Base-by-base conservation (phyloP, 371 early-diverging fungal species). In the Enterocytospora artemiae region DNA sequence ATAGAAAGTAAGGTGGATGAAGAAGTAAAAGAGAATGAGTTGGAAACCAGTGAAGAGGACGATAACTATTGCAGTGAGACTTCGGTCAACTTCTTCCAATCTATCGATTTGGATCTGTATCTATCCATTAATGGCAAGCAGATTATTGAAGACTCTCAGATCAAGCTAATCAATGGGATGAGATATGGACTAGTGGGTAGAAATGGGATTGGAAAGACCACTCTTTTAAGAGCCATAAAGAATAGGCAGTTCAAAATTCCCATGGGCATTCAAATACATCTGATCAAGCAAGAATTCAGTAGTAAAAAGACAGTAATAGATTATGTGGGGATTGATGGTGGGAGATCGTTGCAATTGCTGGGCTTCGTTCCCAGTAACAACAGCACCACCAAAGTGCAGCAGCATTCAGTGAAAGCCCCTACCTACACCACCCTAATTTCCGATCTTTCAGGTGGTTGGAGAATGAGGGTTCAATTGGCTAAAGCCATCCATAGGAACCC, bases 381-480 rank as follows among this genome's bases (percentile, higher is more conserved):
- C n/a, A n/a, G n/a, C n/a, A n/a, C n/a, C n/a, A 74, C 82, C 36
- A 71, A 85, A 22, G 82, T 82, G 18, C 84, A 86, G 74, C 87
- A 88, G 61, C n/a, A n/a, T n/a, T n/a, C n/a, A n/a, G n/a, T n/a
- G n/a, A n/a, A n/a, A n/a, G n/a, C n/a, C n/a, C n/a, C n/a, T n/a
- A n/a, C n/a, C n/a, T 79, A 79, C 54, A 82, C 85, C 46, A 86
- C 90, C 9, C 90, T 91, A 33, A 83, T 76, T 57, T 85, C 87
- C 54, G n/a, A n/a, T n/a, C 91, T 96, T 77, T 88, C 89, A 55
- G 95, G 96, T 78, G 96, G 96, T 71, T 96, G 96, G 96, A 85
- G 92, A 69, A 93, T 93, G 93, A 85, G 93, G 70, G 82, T 92
- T 33, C 88, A 91, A 0, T 82, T 94, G 34, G 93, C 93, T 0